Percentiles rank a stretch among this genome's conserved stretches.
Evolutionary conservation across 257 asterid species (phyloP).

Genomic region (Primulina tabacum): DNA sequence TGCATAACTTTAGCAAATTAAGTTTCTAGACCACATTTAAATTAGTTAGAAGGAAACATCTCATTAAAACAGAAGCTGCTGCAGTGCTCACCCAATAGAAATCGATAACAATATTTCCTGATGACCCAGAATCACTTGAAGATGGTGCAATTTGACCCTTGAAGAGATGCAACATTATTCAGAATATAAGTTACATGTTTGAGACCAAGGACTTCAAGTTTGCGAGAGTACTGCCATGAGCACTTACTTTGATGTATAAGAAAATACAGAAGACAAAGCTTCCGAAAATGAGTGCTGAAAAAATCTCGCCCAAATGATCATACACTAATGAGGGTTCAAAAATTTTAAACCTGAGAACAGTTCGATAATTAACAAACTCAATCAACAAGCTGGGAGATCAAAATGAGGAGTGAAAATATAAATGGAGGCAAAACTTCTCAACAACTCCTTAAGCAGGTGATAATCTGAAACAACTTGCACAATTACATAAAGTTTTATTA

Average conservation of each 20-base stretch:
- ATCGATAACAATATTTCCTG: constrained; percentile 84
- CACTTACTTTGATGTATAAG: constrained; percentile 76
- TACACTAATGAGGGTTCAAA: constrained; percentile 85
- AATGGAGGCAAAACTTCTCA: background rate
- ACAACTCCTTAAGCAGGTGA: constrained; percentile 17
- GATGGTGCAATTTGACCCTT: constrained; percentile 91
- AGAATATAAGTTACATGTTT: constrained; percentile 29
- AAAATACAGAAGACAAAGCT: constrained; percentile 78
- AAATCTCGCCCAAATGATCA: constrained; percentile 90
- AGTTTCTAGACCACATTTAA: constrained; percentile 19
- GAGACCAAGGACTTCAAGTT: constrained; percentile 13
- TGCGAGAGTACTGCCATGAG: constrained; percentile 8
- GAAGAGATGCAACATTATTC: constrained; percentile 31
- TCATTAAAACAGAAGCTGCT: constrained; percentile 2
- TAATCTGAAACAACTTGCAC: background rate
- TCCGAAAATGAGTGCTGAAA: constrained; percentile 83
- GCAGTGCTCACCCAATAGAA: constrained; percentile 79
- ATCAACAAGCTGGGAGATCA: constrained; percentile 17
- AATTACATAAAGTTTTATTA: background rate
- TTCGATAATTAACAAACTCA: constrained; percentile 10
- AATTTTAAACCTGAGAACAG: constrained; percentile 69
- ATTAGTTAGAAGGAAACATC: background rate
- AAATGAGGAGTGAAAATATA: constrained; percentile 11
- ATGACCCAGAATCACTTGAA: constrained; percentile 84
- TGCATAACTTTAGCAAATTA: constrained; percentile 6